Conservation (phyloP, 257 asterid species). For the Rauvolfia tetraphylla region DNA sequence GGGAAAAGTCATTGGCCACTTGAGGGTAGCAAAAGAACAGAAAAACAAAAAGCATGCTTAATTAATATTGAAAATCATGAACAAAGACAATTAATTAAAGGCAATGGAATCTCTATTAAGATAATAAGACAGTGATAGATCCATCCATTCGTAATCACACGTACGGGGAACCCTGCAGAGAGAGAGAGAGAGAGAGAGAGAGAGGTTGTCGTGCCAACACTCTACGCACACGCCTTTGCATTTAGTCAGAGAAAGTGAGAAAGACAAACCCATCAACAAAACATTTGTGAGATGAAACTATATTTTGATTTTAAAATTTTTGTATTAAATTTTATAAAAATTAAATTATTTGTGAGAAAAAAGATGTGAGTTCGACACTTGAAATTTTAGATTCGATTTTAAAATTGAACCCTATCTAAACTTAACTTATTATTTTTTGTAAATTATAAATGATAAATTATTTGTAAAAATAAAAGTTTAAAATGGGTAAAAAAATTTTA, state of each 20-base stretch:
- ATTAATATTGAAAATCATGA: slow-evolving; percentile 27
- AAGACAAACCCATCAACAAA: background rate
- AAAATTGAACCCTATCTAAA: too few relatives aligned
- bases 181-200: slow-evolving; percentile 51
- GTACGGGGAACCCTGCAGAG: slow-evolving; percentile 55
- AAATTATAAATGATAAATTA: too few relatives aligned
- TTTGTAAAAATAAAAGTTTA: too few relatives aligned
- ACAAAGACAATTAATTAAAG: slow-evolving; percentile 49
- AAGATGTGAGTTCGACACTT: too few relatives aligned
- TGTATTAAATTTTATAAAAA: too few relatives aligned
- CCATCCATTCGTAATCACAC: slow-evolving; percentile 64
- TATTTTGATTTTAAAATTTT: too few relatives aligned
- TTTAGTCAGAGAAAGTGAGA: background rate
- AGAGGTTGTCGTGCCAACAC: slow-evolving; percentile 28
- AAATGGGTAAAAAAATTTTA: too few relatives aligned
- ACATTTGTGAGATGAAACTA: too few relatives aligned
- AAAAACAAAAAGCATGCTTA: background rate
- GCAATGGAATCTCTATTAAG: slow-evolving; percentile 52
- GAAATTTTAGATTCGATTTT: too few relatives aligned
- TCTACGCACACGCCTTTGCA: background rate
- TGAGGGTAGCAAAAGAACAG: background rate
- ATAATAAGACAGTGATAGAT: slow-evolving; percentile 45
- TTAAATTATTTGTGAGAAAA: too few relatives aligned
- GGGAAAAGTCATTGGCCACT: too few relatives aligned
- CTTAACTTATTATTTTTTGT: too few relatives aligned